Conservation (phyloP, 1,139 yeast species). For the Zygosaccharomyces pseudobailii region DNA sequence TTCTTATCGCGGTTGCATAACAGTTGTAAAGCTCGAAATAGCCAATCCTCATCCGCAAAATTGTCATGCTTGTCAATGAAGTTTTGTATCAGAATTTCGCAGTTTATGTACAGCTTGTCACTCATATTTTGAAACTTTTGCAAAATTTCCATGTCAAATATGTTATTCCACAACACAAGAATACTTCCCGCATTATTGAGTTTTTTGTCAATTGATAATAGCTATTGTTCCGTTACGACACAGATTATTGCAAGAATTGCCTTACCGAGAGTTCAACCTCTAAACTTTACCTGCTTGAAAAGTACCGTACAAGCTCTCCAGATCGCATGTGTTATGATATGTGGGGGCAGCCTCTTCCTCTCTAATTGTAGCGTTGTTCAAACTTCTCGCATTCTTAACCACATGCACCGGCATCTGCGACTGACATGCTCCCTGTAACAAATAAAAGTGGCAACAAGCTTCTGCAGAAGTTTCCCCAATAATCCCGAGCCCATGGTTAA, state of each 20-base stretch:
- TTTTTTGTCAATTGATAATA: conserved; percentile 23
- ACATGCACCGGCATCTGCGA: conserved; percentile 62
- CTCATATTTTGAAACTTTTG: conserved; percentile 21
- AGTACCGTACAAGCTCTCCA: conserved; percentile 63
- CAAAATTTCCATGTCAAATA: conserved; percentile 32
- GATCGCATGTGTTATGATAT: conserved; percentile 52
- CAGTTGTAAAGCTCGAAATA: conserved; percentile 36
- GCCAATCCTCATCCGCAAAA: conserved; percentile 33
- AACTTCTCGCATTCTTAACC: conserved; percentile 36
- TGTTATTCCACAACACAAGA: conserved; percentile 39
- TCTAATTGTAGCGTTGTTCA: conserved; percentile 39
- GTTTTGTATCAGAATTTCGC: conserved; percentile 18
- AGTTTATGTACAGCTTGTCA: conserved; percentile 26
- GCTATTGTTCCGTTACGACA: neutral
- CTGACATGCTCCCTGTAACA: conserved; percentile 63
- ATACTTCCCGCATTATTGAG: conserved; percentile 34
- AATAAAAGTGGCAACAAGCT: conserved; percentile 64
- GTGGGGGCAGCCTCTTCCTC: conserved; percentile 70
- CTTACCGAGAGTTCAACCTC: conserved; percentile 32
- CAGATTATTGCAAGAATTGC: conserved; percentile 10
- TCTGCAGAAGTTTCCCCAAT: conserved; percentile 67
- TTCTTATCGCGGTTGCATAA: conserved; percentile 37
- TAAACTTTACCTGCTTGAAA: conserved; percentile 57
- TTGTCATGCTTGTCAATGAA: conserved; percentile 12
- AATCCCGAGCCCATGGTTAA: too few species aligned